phyloP scores from a whole-genome alignment of 176 grass and related monocot genomes.

The Chloris gayana region DNA sequence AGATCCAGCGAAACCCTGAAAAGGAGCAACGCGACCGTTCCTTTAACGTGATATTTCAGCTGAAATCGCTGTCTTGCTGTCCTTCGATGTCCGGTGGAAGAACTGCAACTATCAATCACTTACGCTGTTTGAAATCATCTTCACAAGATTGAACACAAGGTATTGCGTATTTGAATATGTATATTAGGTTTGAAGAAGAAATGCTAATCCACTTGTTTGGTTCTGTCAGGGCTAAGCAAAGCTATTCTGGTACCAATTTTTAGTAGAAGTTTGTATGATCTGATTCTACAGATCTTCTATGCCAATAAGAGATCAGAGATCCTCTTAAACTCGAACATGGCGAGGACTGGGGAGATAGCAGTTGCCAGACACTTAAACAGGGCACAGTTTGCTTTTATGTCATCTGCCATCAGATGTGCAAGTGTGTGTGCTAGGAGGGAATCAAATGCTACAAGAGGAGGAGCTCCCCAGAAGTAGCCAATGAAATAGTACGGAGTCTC shows the following conservation, averaged over 20 bases:
- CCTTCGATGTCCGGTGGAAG: not conserved
- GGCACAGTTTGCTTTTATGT: slow-evolving; percentile 33
- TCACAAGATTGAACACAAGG: slow-evolving; percentile 1
- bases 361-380: slow-evolving; percentile 42
- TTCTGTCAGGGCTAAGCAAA: slow-evolving; percentile 3
- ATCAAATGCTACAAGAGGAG: slow-evolving; percentile 31
- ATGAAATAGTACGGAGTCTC: slow-evolving; percentile 24
- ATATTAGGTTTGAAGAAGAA: not conserved
- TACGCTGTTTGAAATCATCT: not conserved
- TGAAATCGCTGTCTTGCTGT: not conserved
- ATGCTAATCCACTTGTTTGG: not conserved
- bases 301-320: not conserved
- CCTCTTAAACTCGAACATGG: slow-evolving; percentile 4
- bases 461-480: slow-evolving; percentile 36
- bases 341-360: slow-evolving; percentile 14
- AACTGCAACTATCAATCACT: not conserved
- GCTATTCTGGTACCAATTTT: slow-evolving; percentile 1
- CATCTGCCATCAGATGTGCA: slow-evolving; percentile 29
- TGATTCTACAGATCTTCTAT: not conserved
- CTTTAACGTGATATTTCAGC: not conserved
- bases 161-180: not conserved
- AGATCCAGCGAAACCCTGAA: slow-evolving; percentile 23
- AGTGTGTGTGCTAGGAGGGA: slow-evolving; percentile 25
- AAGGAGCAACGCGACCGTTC: slow-evolving; percentile 7
- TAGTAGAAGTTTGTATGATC: slow-evolving; percentile 5